Evolutionary conservation across 257 asterid species (phyloP), one percentile per base, ranked within the genome.

Genomic region (Plantago major): DNA sequence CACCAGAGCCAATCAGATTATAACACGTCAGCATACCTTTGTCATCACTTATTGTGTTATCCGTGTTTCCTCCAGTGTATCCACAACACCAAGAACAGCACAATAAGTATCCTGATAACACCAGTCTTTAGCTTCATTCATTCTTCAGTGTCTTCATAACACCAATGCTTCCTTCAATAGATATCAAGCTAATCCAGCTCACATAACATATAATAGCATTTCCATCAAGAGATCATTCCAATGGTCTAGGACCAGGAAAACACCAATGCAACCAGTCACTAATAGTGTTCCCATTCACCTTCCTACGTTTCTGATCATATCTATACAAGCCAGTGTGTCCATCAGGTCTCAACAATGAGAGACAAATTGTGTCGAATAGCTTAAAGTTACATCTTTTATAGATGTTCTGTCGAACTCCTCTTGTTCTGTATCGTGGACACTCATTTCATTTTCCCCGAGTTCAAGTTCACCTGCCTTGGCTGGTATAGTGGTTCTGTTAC

Each of bases 181-280:
- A n/a, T n/a, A n/a, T n/a, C n/a, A n/a, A n/a, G n/a, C n/a, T n/a
- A n/a, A n/a, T n/a, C n/a, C n/a, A n/a, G n/a, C n/a, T n/a, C n/a
- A n/a, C n/a, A n/a, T n/a, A n/a, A n/a, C n/a, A n/a, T 63, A 47
- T 61, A 59, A 33, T 2, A 81, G 62, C 86, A 81, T 76, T 57
- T 76, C 80, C 88, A 88, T 80, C 70, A 85, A 40, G 66, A 88
- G 53, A 78, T 88, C 90, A 61, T 81, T 88, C 96, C 95, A 88
- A 6, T 89, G 22, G 62, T 88, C 95, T 81, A 6, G 95, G 92
- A 18, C 96, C 96, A 0, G 95, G 96, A 62, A 88, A 69, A 68
- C 96, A 88, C 92, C 95, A 88, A 55, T 88, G 96, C 61, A 88
- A 65, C 62, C 96, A 88, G 51, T 88, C 95, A 13, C 69, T 83